phyloP scores from a whole-genome alignment of 2,329 filamentous ascomycete genomes.

The Apiospora aurea region DNA sequence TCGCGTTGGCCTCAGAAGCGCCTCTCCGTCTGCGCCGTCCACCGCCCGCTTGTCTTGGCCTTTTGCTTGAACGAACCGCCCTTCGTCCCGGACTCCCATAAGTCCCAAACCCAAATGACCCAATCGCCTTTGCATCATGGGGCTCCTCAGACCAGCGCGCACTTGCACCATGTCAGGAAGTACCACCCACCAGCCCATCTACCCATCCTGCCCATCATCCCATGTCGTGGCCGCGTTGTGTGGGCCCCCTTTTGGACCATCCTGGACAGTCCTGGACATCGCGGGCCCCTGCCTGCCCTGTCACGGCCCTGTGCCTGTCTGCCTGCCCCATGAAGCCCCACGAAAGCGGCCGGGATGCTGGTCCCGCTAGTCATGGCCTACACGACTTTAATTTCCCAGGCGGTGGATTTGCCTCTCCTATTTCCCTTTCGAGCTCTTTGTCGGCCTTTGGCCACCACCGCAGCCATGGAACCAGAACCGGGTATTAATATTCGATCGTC shows the following conservation, averaged over 20 bases:
- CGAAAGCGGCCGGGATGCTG: not conserved
- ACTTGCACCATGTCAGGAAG: not conserved
- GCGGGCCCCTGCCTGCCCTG: not conserved
- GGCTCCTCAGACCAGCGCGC: not conserved
- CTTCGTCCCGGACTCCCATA: too few relatives aligned
- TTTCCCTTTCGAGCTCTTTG: constrained; percentile 6
- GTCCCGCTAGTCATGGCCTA: constrained; percentile 15
- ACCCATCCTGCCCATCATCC: not conserved
- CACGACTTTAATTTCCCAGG: constrained; percentile 22
- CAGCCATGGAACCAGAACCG: not conserved
- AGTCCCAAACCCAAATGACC: not conserved
- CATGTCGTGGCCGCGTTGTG: not conserved
- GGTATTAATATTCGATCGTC: constrained; percentile 56
- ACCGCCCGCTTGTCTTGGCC: not conserved
- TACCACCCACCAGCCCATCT: not conserved
- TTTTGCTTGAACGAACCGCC: not conserved
- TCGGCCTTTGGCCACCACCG: constrained; percentile 8
- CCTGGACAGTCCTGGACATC: not conserved
- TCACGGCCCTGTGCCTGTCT: not conserved
- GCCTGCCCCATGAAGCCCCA: not conserved
- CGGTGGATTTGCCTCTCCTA: constrained; percentile 8
- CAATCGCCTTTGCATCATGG: constrained; percentile 1
- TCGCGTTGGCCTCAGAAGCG: not conserved
- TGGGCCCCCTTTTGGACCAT: too few relatives aligned
- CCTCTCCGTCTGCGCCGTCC: constrained; percentile 1